Evolutionary conservation across 306 rosid genomes (phyloP).

Genomic region (Clitoria ternatea): DNA sequence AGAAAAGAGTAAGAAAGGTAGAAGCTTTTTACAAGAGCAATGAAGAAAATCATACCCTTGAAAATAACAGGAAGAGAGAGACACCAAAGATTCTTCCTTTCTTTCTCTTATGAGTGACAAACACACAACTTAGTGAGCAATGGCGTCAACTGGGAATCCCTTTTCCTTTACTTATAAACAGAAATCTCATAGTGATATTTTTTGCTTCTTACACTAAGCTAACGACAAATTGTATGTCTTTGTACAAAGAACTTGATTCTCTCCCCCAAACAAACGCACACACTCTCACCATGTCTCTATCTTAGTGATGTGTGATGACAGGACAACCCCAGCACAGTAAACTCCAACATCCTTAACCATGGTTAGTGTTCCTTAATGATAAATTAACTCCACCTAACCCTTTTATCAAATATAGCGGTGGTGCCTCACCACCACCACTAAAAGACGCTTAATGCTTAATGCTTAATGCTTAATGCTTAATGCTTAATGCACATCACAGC

Average conservation of each 20-base stretch:
- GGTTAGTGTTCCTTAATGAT: constrained; percentile 21
- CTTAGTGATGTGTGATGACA: constrained; percentile 32
- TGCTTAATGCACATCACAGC: neutral
- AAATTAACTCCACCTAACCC: neutral
- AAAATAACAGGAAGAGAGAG: constrained; percentile 16
- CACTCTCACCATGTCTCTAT: neutral
- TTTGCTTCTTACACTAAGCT: constrained; percentile 1
- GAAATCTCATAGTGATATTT: constrained; percentile 19
- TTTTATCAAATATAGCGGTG: neutral
- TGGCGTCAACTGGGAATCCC: constrained; percentile 25
- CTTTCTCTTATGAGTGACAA: neutral
- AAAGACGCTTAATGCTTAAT: neutral
- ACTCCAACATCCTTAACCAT: constrained; percentile 29
- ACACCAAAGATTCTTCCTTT: constrained; percentile 29
- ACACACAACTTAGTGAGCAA: constrained; percentile 8
- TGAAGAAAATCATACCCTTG: constrained; percentile 31
- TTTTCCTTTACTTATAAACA: constrained; percentile 27
- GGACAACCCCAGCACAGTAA: constrained; percentile 23
- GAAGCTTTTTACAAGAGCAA: constrained; percentile 20
- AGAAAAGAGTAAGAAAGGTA: constrained; percentile 20
- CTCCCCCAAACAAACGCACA: constrained; percentile 11
- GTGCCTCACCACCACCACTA: neutral
- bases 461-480: too few relatives aligned
- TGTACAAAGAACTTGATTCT: constrained; percentile 53
- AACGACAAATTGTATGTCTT: constrained; percentile 40